A percentile compares a stretch with the other conserved stretches of the same genome.
phyloP scores from a whole-genome alignment of 495 filamentous ascomycete species.

The Hyaloscypha hepaticicola region DNA sequence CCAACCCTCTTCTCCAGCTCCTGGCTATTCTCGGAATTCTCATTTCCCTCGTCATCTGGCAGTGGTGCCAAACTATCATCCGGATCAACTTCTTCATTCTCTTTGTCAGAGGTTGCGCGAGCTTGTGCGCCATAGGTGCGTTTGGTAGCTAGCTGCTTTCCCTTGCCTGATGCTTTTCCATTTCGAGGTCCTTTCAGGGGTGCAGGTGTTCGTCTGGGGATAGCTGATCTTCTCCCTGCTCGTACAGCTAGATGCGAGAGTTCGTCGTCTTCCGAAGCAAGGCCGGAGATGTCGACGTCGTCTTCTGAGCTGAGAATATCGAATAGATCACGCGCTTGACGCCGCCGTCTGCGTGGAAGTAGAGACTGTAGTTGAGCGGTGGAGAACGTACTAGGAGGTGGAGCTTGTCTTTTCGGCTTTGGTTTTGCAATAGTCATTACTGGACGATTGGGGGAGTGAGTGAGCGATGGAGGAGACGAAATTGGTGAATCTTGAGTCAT shows the following conservation, averaged over 20 bases:
- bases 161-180: constrained; percentile 16
- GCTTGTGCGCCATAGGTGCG: constrained; percentile 24
- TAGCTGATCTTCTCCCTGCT: constrained; percentile 19
- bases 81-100: constrained; percentile 40
- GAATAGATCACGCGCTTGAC: constrained; percentile 37
- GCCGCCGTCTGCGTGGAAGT: constrained; percentile 47
- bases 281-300: constrained; percentile 32
- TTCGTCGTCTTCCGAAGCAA: constrained; percentile 38
- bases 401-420: constrained; percentile 19
- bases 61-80: constrained; percentile 35
- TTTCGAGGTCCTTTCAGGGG: constrained; percentile 29
- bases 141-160: constrained; percentile 22
- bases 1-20: constrained; percentile 32
- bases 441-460: constrained; percentile 38
- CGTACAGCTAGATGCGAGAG: constrained; percentile 28
- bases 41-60: constrained; percentile 30
- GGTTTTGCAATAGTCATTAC: constrained; percentile 32
- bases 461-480: constrained; percentile 33
- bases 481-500: constrained; percentile 29
- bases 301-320: constrained; percentile 38
- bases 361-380: constrained; percentile 49
- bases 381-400: constrained; percentile 31
- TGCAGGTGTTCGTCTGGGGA: constrained; percentile 35
- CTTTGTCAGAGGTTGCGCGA: constrained; percentile 43
- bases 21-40: constrained; percentile 26